A percentile compares a stretch with the other conserved stretches of the same genome.
phyloP scores from a whole-genome alignment of 192 early-diverging fungal genomes.

The Umbelopsis isabellina region DNA sequence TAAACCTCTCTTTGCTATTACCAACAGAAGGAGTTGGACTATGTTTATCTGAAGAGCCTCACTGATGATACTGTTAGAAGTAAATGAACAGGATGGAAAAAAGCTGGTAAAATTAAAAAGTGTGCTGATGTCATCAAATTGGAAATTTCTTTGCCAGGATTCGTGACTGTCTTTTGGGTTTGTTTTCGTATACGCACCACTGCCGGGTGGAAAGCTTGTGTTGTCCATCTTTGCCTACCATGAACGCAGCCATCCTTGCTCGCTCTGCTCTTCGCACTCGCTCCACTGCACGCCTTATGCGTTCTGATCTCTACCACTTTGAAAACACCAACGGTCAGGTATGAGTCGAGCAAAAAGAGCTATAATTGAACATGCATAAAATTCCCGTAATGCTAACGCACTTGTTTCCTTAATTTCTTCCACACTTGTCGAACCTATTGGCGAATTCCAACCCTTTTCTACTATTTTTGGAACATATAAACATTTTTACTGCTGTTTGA shows the following conservation, averaged over 20 bases:
- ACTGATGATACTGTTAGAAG: background rate
- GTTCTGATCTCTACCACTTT: slow-evolving; percentile 48
- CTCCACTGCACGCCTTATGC: slow-evolving; percentile 35
- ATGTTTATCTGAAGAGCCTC: background rate
- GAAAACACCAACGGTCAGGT: slow-evolving; percentile 44
- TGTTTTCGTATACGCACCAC: slow-evolving; percentile 2
- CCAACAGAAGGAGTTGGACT: too few relatives aligned
- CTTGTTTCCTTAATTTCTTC: background rate
- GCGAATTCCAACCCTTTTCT: background rate
- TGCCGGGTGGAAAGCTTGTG: background rate
- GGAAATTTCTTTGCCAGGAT: background rate
- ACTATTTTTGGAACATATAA: background rate
- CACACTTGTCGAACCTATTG: background rate
- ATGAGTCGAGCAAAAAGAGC: background rate
- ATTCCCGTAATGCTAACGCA: background rate
- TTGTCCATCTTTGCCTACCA: slow-evolving; percentile 12
- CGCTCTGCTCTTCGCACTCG: slow-evolving; percentile 42
- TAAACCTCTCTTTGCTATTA: too few relatives aligned
- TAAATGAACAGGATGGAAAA: background rate
- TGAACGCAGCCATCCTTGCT: slow-evolving; percentile 43
- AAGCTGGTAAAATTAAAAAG: background rate
- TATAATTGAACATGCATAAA: background rate
- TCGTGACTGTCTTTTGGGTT: slow-evolving; percentile 12
- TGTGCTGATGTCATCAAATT: background rate
- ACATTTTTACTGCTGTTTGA: background rate